Evolutionary conservation across 805 yeast species (phyloP).

Genomic region (Kluyveromyces lactis): DNA sequence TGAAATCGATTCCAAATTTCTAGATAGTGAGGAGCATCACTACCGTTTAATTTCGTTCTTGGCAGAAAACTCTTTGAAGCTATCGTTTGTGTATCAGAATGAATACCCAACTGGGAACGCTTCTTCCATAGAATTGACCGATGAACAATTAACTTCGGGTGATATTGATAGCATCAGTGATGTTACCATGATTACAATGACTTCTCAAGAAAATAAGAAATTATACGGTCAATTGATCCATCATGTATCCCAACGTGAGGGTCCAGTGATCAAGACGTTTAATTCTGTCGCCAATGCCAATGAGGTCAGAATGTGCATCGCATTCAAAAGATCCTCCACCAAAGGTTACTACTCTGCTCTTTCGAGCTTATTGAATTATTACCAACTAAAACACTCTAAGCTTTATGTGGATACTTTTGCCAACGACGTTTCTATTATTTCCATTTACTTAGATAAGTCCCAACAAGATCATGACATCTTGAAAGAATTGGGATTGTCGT

Average conservation of each 20-base stretch:
- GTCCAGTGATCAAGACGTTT: conserved; percentile 87
- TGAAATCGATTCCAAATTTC: conserved; percentile 72
- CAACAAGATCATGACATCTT: conserved; percentile 36
- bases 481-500: conserved; percentile 49
- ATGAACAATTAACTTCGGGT: conserved; percentile 23
- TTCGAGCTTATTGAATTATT: conserved; percentile 79
- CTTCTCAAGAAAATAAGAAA: conserved; percentile 69
- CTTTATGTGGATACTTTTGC: conserved; percentile 92
- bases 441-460: conserved; percentile 70
- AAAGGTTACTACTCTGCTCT: conserved; percentile 84
- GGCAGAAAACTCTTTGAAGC: conserved; percentile 27
- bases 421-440: conserved; percentile 78
- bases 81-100: conserved; percentile 70
- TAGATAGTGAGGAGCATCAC: conserved; percentile 53
- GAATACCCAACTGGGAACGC: conserved; percentile 32
- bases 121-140: conserved; percentile 7
- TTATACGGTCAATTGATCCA: conserved; percentile 66
- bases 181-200: conserved; percentile 63
- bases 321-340: conserved; percentile 75
- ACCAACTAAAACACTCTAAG: conserved; percentile 74
- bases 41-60: conserved; percentile 60
- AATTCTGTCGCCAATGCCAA: conserved; percentile 63
- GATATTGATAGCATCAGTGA: conserved; percentile 70
- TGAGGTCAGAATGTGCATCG: conserved; percentile 84
- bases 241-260: conserved; percentile 65